These are phyloP conservation scores for apple (Malus domestica) DNA, from an alignment of 306 rosid species.

Conservation along the genomic window ASM211411v1 NC_041793.1:34089501-34090000, in stretches of 20 bases:
- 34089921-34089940: constrained; percentile 67
- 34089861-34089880: not conserved
- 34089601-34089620: not conserved
- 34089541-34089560: not conserved
- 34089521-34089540: not conserved
- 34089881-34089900: not conserved
- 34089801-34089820: not conserved
- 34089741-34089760: not conserved
- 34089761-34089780: not conserved
- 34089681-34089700: not conserved
- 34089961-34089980: constrained; percentile 59
- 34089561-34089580: not conserved
- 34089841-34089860: not conserved
- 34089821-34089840: not conserved
- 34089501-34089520: not conserved
- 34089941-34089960: constrained; percentile 72
- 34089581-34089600: not conserved
- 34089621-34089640: constrained; percentile 15
- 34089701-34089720: not conserved
- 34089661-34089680: not conserved
- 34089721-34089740: not conserved
- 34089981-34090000: constrained; percentile 68
- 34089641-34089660: constrained; percentile 6
- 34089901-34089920: not conserved
- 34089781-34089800: not conserved